These are phyloP conservation scores for Vitis hybrid DNA, from an alignment of 177 flowering plant genomes.

Conservation along the genomic window DNA sequence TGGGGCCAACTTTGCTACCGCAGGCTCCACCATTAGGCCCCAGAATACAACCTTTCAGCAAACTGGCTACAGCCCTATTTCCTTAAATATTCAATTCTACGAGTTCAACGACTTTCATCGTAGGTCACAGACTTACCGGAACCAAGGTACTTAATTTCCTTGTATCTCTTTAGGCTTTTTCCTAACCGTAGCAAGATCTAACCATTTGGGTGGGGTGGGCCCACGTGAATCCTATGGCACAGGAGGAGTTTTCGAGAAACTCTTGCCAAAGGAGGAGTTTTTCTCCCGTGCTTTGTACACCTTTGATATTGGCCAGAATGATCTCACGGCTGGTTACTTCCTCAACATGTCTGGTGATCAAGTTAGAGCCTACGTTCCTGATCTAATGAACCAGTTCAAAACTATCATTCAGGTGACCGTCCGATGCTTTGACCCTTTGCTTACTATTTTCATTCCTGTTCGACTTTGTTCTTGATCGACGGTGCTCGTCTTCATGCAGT, in stretches of 20 bases:
- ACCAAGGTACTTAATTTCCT: conserved; percentile 29
- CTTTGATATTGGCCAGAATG: conserved; percentile 91
- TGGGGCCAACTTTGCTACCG: conserved; percentile 86
- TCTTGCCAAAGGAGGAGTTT: conserved; percentile 54
- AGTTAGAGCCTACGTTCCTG: conserved; percentile 66
- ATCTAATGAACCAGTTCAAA: conserved; percentile 47
- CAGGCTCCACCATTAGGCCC: conserved; percentile 68
- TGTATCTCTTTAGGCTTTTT: too few species aligned
- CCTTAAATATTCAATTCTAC: conserved; percentile 57
- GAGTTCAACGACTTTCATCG: conserved; percentile 58
- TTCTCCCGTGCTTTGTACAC: conserved; percentile 74
- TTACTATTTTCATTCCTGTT: too few species aligned
- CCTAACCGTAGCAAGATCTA: too few species aligned
- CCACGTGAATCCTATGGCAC: background rate
- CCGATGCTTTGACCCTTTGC: background rate
- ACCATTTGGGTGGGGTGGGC: too few species aligned
- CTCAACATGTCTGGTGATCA: conserved; percentile 52
- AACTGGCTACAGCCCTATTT: conserved; percentile 77
- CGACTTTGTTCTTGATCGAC: background rate
- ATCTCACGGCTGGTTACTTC: conserved; percentile 67
- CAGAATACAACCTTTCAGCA: conserved; percentile 63
- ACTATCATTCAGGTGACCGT: conserved; percentile 40
- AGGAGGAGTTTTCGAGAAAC: conserved; percentile 52
- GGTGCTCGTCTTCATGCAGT: conserved; percentile 10
- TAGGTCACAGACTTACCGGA: conserved; percentile 45